Evolutionary conservation across 768 basidiomycete genomes (phyloP).

Genomic region (Rhodosporidiobolus sp.): DNA sequence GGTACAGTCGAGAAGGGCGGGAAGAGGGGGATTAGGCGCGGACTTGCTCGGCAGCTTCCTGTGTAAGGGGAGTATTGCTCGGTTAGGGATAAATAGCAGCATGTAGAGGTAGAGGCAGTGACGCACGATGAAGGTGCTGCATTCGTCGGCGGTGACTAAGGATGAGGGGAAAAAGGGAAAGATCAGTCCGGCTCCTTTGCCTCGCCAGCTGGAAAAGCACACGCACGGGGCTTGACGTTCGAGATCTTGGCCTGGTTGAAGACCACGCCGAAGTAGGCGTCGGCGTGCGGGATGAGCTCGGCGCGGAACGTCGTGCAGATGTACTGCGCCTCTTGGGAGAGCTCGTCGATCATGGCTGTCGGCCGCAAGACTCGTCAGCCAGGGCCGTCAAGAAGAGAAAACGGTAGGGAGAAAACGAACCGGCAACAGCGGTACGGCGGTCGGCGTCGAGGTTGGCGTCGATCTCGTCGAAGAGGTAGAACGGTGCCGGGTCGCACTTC

Average conservation of each 20-base stretch:
- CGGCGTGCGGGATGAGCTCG: conserved; percentile 91
- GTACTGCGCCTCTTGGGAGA: conserved; percentile 84
- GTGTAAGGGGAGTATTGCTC: not conserved
- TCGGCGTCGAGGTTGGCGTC: conserved; percentile 97
- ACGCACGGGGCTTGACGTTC: conserved; percentile 36
- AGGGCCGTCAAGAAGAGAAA: not conserved
- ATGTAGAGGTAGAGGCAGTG: no score
- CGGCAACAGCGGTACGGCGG: conserved; percentile 92
- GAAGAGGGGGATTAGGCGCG: conserved; percentile 10
- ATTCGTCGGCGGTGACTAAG: conserved; percentile 37
- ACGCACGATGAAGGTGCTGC: conserved; percentile 32
- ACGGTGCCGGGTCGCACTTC: conserved; percentile 97
- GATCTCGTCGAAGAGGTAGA: conserved; percentile 99
- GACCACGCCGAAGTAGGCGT: conserved; percentile 90
- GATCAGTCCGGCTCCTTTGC: no score
- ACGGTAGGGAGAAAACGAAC: conserved; percentile 54
- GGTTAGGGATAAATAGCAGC: no score
- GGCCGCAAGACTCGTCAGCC: not conserved
- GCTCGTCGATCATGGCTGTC: conserved; percentile 85
- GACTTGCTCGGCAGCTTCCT: conserved; percentile 38
- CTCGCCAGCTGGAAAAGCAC: no score
- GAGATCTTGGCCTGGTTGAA: conserved; percentile 38
- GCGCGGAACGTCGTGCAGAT: conserved; percentile 98
- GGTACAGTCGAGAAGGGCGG: not conserved
- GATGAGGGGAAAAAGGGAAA: not conserved